These are phyloP conservation scores for Bipolaris zeicola DNA, from an alignment of 2,329 filamentous ascomycete genomes.

Conservation along the genomic window DNA sequence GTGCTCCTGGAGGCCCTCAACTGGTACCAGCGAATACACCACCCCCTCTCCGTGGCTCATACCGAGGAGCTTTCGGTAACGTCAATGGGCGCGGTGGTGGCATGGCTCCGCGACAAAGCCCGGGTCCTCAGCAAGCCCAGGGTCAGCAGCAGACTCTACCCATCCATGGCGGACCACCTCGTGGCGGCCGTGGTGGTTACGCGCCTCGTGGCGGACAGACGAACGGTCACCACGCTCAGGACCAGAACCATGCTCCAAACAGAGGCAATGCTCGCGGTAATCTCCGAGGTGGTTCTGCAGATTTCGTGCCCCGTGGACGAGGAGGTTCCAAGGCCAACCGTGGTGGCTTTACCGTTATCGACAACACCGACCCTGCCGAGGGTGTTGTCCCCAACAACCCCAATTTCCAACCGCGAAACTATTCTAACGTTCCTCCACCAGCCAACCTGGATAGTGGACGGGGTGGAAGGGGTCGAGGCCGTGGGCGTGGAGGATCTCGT, in stretches of 20 bases:
- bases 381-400: slow-evolving; percentile 63
- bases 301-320: slow-evolving; percentile 49
- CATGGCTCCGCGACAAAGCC: slow-evolving; percentile 41
- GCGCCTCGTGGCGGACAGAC: slow-evolving; percentile 41
- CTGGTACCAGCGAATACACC: slow-evolving; percentile 62
- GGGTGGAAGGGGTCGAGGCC: slow-evolving; percentile 40
- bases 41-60: slow-evolving; percentile 63
- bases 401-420: slow-evolving; percentile 59
- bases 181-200: slow-evolving; percentile 48
- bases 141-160: slow-evolving; percentile 45
- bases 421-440: slow-evolving; percentile 47
- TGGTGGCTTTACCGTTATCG: slow-evolving; percentile 53
- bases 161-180: slow-evolving; percentile 47
- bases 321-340: slow-evolving; percentile 46
- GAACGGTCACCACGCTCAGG: slow-evolving; percentile 32
- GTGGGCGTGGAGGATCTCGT: slow-evolving; percentile 39
- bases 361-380: slow-evolving; percentile 58
- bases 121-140: slow-evolving; percentile 29
- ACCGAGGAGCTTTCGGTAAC: slow-evolving; percentile 61
- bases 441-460: slow-evolving; percentile 38
- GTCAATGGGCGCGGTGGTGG: slow-evolving; percentile 50
- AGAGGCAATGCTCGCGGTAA: slow-evolving; percentile 38
- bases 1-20: slow-evolving; percentile 64
- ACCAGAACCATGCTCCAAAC: slow-evolving; percentile 33
- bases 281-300: slow-evolving; percentile 27